Evolutionary conservation across 176 grass and related monocot genomes (phyloP).

Genomic region (Hsuehochloa calcarea): DNA sequence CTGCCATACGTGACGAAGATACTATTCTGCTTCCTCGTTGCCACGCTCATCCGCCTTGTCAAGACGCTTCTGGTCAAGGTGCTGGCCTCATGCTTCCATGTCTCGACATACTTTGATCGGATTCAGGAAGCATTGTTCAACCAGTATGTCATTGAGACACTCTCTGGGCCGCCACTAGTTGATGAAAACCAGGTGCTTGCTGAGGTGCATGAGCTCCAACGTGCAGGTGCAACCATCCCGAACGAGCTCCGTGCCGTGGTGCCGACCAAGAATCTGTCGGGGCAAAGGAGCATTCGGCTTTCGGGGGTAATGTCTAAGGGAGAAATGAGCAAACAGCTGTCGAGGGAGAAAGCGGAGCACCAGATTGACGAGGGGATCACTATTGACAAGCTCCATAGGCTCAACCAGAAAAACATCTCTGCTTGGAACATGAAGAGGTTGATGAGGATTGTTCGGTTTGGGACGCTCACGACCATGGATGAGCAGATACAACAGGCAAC

Average conservation of each 20-base stretch:
- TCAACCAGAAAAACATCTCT: conserved; percentile 71
- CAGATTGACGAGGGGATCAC: conserved; percentile 46
- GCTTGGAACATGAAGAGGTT: conserved; percentile 86
- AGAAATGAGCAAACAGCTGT: conserved; percentile 47
- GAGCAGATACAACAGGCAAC: conserved; percentile 60
- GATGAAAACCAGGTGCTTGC: conserved; percentile 56
- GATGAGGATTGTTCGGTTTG: conserved; percentile 70
- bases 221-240: conserved; percentile 51
- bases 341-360: conserved; percentile 37
- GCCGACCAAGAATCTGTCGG: conserved; percentile 40
- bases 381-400: conserved; percentile 60
- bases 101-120: conserved; percentile 78
- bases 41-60: conserved; percentile 58
- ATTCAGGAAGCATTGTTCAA: conserved; percentile 82
- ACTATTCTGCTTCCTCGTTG: conserved; percentile 68
- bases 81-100: conserved; percentile 77
- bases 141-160: conserved; percentile 72
- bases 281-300: conserved; percentile 36
- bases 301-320: conserved; percentile 43
- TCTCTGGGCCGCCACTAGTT: conserved; percentile 64
- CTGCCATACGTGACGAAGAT: conserved; percentile 73
- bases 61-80: conserved; percentile 88
- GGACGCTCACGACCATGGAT: conserved; percentile 59
- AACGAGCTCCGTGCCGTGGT: conserved; percentile 44
- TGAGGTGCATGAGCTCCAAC: conserved; percentile 66